Conservation (phyloP, 2,329 filamentous ascomycete species). For the Cladosporium colombiae region DNA sequence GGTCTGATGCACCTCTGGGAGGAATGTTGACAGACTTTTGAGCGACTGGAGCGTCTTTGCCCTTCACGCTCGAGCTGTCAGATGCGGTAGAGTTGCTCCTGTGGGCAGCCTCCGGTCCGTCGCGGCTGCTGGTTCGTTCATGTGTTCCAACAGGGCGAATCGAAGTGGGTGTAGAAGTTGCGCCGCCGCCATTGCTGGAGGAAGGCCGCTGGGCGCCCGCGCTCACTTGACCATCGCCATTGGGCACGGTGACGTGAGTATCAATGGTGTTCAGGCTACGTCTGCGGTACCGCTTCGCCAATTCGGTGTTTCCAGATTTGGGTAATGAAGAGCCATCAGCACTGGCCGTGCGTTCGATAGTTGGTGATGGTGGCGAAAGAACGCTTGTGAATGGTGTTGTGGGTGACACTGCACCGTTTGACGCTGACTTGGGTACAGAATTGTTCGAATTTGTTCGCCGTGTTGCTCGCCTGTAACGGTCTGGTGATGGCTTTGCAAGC, state of each 20-base stretch:
- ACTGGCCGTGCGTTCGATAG: slow-evolving; percentile 43
- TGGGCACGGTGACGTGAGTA: slow-evolving; percentile 13
- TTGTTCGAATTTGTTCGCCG: slow-evolving; percentile 52
- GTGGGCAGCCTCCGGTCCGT: slow-evolving; percentile 23
- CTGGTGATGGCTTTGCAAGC: slow-evolving; percentile 69
- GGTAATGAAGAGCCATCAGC: slow-evolving; percentile 71
- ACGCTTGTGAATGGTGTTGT: slow-evolving; percentile 57
- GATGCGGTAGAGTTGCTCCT: slow-evolving; percentile 21
- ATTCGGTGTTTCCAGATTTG: slow-evolving; percentile 60
- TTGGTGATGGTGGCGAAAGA: slow-evolving; percentile 45
- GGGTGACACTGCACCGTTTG: slow-evolving; percentile 48
- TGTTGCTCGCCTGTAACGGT: slow-evolving; percentile 71
- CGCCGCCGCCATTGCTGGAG: slow-evolving; percentile 30
- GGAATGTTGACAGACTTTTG: slow-evolving; percentile 31
- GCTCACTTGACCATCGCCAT: slow-evolving; percentile 20
- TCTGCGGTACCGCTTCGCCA: slow-evolving; percentile 74
- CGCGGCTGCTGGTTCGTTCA: slow-evolving; percentile 39
- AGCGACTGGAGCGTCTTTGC: neutral
- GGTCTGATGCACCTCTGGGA: slow-evolving; percentile 42
- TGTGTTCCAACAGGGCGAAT: slow-evolving; percentile 37
- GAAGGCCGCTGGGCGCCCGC: slow-evolving; percentile 29
- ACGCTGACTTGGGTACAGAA: slow-evolving; percentile 34
- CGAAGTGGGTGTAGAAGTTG: slow-evolving; percentile 35
- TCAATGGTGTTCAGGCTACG: slow-evolving; percentile 75
- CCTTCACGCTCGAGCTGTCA: slow-evolving; percentile 15